These are phyloP conservation scores for Circinella umbellata DNA, from an alignment of 371 early-diverging fungal species.

Conservation along the genomic window DNA sequence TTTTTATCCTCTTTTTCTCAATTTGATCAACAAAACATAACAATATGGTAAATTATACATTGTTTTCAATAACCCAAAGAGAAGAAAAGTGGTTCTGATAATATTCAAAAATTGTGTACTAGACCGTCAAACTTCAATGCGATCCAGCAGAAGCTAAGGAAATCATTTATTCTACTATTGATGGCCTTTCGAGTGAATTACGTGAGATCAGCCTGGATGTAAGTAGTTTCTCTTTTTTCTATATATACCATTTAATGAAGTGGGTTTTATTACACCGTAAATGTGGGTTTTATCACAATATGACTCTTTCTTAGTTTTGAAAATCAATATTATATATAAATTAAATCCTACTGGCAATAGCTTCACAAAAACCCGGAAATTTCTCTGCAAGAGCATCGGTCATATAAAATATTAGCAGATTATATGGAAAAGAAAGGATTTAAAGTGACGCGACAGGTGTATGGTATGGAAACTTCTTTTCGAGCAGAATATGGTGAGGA, in stretches of 20 bases:
- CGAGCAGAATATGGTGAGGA: constrained; percentile 55
- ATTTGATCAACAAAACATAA: no score
- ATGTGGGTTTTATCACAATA: no score
- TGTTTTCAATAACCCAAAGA: not conserved
- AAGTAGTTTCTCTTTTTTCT: constrained; percentile 9
- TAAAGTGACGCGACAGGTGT: constrained; percentile 52
- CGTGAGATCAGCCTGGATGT: constrained; percentile 63
- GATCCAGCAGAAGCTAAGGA: constrained; percentile 3
- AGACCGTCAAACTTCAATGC: not conserved
- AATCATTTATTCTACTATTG: constrained; percentile 44
- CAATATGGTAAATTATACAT: not conserved
- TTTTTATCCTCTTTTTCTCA: no score
- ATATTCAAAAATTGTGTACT: not conserved
- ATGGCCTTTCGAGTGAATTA: constrained; percentile 44
- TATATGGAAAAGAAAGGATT: constrained; percentile 63
- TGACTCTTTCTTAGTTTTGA: no score
- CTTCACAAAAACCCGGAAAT: constrained; percentile 67
- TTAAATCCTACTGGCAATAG: constrained; percentile 17
- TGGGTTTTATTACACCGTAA: no score
- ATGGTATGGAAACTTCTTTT: constrained; percentile 67
- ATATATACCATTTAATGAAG: no score
- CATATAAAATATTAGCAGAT: constrained; percentile 57
- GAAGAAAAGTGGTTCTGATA: no score
- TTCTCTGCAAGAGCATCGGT: constrained; percentile 60
- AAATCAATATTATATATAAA: not conserved